Conservation (phyloP, 257 asterid species). For the Eucommia ulmoides region DNA sequence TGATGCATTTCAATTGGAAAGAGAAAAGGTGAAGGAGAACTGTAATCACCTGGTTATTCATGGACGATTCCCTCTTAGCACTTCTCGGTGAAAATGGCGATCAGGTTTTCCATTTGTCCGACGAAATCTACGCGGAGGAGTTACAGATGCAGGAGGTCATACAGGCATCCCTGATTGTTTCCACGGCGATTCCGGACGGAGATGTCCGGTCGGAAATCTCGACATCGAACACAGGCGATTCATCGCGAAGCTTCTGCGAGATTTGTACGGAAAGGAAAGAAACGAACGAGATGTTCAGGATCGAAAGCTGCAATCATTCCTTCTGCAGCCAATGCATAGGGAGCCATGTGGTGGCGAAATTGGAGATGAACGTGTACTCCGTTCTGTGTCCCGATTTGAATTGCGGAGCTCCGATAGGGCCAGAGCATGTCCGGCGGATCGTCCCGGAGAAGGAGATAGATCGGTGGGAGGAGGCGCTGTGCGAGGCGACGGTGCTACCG, state of each 20-base stretch:
- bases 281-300: slow-evolving; percentile 13
- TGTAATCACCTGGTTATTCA: too few species aligned
- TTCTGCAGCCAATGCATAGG: slow-evolving; percentile 40
- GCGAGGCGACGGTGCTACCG: background rate
- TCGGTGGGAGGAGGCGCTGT: slow-evolving; percentile 20
- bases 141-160: slow-evolving; percentile 24
- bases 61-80: slow-evolving; percentile 9
- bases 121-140: slow-evolving; percentile 15
- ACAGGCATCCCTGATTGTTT: slow-evolving; percentile 8
- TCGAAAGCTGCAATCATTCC: slow-evolving; percentile 24
- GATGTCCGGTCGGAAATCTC: background rate
- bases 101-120: slow-evolving; percentile 9
- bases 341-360: slow-evolving; percentile 20
- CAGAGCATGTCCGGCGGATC: slow-evolving; percentile 12
- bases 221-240: slow-evolving; percentile 1
- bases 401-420: slow-evolving; percentile 25
- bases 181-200: background rate
- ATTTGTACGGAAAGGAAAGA: slow-evolving; percentile 44
- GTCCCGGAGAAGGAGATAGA: slow-evolving; percentile 8
- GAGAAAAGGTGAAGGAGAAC: too few species aligned
- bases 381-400: slow-evolving; percentile 40
- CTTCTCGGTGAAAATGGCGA: slow-evolving; percentile 3
- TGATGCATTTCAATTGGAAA: too few species aligned
- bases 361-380: slow-evolving; percentile 2
- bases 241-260: slow-evolving; percentile 23